These are phyloP conservation scores for Warburgia ugandensis DNA, from an alignment of 164 flowering plant species.

Conservation along the genomic window DNA sequence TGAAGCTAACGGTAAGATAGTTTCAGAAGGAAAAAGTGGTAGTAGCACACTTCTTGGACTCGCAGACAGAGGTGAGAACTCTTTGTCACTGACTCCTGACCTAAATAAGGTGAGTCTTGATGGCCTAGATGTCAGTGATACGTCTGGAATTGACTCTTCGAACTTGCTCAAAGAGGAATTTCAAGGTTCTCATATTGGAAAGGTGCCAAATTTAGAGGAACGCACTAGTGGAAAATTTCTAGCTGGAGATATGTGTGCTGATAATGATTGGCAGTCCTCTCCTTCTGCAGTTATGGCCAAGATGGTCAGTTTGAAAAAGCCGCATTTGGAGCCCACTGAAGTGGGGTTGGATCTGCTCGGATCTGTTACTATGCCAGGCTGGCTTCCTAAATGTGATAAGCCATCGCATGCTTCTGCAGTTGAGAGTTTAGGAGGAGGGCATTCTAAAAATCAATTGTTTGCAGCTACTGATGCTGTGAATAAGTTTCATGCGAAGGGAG, in stretches of 20 bases:
- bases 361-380: neutral
- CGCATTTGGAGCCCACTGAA: neutral
- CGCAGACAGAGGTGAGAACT: neutral
- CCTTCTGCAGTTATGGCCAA: neutral
- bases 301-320: neutral
- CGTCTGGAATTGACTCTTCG: neutral
- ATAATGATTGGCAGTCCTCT: neutral
- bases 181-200: neutral
- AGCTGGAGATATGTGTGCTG: neutral
- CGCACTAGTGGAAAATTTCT: neutral
- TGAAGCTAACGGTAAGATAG: neutral
- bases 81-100: neutral
- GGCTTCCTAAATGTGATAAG: neutral
- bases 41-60: neutral
- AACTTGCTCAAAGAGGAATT: neutral
- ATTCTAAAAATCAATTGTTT: neutral
- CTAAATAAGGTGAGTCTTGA: neutral
- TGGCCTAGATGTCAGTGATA: neutral
- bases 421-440: neutral
- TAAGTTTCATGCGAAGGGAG: no score
- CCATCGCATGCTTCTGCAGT: conserved; percentile 1
- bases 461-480: neutral
- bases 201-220: neutral
- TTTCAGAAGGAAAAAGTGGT: conserved; percentile 1
- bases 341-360: neutral